These are phyloP conservation scores for Astragalus membranaceus DNA, from an alignment of 306 rosid genomes.

Conservation along the genomic window DNA sequence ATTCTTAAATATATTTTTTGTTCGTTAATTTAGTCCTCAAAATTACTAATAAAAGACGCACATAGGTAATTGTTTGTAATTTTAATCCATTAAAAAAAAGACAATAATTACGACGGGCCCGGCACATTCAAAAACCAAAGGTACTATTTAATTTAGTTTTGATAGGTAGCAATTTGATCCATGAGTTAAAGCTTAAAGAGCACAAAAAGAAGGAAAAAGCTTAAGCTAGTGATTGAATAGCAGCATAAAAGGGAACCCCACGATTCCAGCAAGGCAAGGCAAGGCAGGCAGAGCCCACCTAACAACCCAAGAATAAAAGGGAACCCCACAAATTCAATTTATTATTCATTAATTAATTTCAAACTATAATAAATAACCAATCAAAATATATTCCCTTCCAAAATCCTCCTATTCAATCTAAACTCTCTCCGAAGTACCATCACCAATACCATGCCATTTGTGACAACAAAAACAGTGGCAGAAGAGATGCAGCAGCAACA, in stretches of 20 bases:
- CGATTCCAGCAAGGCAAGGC: slow-evolving; percentile 49
- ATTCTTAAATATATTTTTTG: no score
- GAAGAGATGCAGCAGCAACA: slow-evolving; percentile 30
- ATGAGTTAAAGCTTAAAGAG: slow-evolving; percentile 31
- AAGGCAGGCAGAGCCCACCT: slow-evolving; percentile 42
- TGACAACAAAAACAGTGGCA: no score
- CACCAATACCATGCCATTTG: slow-evolving; percentile 39
- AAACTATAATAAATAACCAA: slow-evolving; percentile 6
- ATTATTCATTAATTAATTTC: neutral
- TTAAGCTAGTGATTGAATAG: slow-evolving; percentile 25
- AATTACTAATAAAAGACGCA: no score
- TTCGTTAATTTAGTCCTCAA: no score
- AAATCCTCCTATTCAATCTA: neutral
- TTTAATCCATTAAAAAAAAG: no score
- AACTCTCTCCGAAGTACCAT: neutral
- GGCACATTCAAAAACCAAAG: no score
- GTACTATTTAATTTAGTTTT: no score
- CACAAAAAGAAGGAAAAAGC: slow-evolving; percentile 37
- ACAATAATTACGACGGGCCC: no score
- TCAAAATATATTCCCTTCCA: slow-evolving; percentile 8
- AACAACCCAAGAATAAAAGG: slow-evolving; percentile 30
- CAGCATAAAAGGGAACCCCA: no score
- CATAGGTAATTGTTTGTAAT: no score
- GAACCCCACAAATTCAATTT: slow-evolving; percentile 17
- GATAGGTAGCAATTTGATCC: neutral